Percentiles rank a stretch among this genome's conserved stretches.
Conservation (phyloP, 1,139 yeast species). For the Tardiomyces digboiensis region DNA sequence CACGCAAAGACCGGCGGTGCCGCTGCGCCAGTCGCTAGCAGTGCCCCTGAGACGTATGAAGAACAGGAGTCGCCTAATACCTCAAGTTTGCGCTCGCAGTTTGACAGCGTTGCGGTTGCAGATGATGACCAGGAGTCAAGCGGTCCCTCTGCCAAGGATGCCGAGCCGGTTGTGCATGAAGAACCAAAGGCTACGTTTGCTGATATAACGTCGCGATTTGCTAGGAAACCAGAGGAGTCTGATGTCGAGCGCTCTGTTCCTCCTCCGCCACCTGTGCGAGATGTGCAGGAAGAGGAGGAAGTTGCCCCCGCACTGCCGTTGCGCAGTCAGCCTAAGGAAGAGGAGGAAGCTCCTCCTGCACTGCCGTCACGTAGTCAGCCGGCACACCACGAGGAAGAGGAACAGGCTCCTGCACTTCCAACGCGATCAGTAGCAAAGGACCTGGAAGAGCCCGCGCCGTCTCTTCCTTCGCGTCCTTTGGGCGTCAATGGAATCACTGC, state of each 20-base stretch:
- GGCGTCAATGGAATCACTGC: slow-evolving; percentile 31
- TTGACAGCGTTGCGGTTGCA: background rate
- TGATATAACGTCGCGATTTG: slow-evolving; percentile 14
- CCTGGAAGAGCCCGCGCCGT: slow-evolving; percentile 8
- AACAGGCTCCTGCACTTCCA: slow-evolving; percentile 9
- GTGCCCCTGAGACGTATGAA: slow-evolving; percentile 7
- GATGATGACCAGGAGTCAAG: background rate
- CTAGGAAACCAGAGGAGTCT: slow-evolving; percentile 7
- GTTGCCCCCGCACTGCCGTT: slow-evolving; percentile 7
- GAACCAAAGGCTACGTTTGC: slow-evolving; percentile 8
- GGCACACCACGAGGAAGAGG: slow-evolving; percentile 4
- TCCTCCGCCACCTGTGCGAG: slow-evolving; percentile 4
- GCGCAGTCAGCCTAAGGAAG: slow-evolving; percentile 2
- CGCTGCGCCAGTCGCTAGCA: slow-evolving; percentile 5
- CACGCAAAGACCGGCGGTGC: slow-evolving; percentile 39
- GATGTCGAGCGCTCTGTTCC: slow-evolving; percentile 5
- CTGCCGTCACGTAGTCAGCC: slow-evolving; percentile 5
- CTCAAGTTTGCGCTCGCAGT: background rate
- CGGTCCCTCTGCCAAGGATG: slow-evolving; percentile 5
- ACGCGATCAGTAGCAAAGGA: slow-evolving; percentile 9
- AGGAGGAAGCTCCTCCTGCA: slow-evolving; percentile 9
- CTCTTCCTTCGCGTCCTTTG: slow-evolving; percentile 3
- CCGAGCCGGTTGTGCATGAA: slow-evolving; percentile 3
- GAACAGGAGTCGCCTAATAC: background rate
- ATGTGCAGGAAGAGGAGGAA: slow-evolving; percentile 10